phyloP scores from a whole-genome alignment of 2,329 filamentous ascomycete genomes.

The Keithomyces neogunnii region DNA sequence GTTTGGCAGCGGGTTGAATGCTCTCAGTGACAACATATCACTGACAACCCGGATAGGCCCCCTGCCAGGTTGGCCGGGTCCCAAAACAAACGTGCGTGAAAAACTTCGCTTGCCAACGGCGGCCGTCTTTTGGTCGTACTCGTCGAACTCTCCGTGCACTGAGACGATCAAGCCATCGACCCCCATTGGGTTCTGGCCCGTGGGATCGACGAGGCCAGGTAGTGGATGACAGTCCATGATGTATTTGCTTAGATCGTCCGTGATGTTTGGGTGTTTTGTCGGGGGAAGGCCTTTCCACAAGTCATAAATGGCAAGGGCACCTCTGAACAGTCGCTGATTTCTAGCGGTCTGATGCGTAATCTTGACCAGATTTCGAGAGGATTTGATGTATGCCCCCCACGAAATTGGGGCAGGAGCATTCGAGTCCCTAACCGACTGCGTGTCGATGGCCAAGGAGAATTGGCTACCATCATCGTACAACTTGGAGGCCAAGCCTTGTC shows the following conservation, averaged over 20 bases:
- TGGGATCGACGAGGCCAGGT: constrained; percentile 61
- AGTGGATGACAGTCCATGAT: constrained; percentile 74
- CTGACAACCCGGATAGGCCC: constrained; percentile 66
- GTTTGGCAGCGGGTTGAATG: constrained; percentile 47
- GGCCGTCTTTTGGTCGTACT: constrained; percentile 50
- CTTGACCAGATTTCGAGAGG: constrained; percentile 69
- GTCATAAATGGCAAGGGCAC: constrained; percentile 55
- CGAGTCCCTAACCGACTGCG: constrained; percentile 41
- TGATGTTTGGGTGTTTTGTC: constrained; percentile 67
- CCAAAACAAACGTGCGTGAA: constrained; percentile 71
- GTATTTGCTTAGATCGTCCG: constrained; percentile 61
- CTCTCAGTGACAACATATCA: constrained; percentile 68
- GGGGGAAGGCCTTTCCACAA: constrained; percentile 62
- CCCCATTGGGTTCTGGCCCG: constrained; percentile 52
- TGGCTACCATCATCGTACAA: constrained; percentile 71
- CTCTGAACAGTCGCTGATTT: constrained; percentile 57
- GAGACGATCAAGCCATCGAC: constrained; percentile 72
- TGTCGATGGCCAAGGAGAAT: constrained; percentile 70
- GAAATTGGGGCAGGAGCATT: constrained; percentile 36
- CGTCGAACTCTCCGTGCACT: constrained; percentile 79
- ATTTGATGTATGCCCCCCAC: constrained; percentile 69
- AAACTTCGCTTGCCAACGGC: constrained; percentile 65
- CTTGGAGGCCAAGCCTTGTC: constrained; percentile 49
- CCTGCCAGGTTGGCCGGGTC: constrained; percentile 58
- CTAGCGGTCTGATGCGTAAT: constrained; percentile 53